These are phyloP conservation scores for Trypanosoma scelopori DNA, from an alignment of 208 protist genomes.

Conservation along the genomic window DNA sequence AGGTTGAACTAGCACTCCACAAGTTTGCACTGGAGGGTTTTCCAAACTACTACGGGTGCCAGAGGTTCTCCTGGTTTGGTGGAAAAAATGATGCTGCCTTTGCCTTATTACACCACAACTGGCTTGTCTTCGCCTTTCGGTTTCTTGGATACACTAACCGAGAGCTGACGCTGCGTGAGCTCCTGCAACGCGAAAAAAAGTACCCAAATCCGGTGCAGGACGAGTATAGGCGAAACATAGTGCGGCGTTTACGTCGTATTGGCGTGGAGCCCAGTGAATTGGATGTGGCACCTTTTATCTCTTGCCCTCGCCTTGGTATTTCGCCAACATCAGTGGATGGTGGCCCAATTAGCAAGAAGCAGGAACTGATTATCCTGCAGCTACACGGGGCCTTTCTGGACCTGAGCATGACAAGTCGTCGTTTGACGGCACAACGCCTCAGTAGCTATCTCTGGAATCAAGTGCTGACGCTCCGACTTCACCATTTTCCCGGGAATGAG, in stretches of 20 bases:
- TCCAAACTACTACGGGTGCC: conserved; percentile 89
- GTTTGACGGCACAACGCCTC: conserved; percentile 72
- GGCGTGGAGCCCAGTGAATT: conserved; percentile 68
- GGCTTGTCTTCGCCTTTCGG: conserved; percentile 83
- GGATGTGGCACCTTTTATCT: conserved; percentile 69
- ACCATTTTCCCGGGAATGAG: conserved; percentile 39
- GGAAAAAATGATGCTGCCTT: conserved; percentile 73
- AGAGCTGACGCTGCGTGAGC: conserved; percentile 59
- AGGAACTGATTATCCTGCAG: conserved; percentile 63
- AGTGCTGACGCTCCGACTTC: conserved; percentile 74
- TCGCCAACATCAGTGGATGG: conserved; percentile 34
- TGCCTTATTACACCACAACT: conserved; percentile 80
- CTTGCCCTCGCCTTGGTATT: conserved; percentile 47
- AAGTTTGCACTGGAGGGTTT: conserved; percentile 65
- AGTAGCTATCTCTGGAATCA: conserved; percentile 90
- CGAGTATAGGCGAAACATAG: conserved; percentile 74
- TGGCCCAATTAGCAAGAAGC: conserved; percentile 38
- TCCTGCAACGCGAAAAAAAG: conserved; percentile 79
- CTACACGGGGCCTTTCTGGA: conserved; percentile 79
- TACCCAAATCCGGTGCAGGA: conserved; percentile 83
- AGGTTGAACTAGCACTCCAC: conserved; percentile 47
- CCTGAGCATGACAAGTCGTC: conserved; percentile 53
- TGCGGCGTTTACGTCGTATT: conserved; percentile 71
- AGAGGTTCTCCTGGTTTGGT: conserved; percentile 89
- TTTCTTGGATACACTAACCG: conserved; percentile 82